Conservation (phyloP, 1,284 basidiomycete species). For the Pholiota adiposa region DNA sequence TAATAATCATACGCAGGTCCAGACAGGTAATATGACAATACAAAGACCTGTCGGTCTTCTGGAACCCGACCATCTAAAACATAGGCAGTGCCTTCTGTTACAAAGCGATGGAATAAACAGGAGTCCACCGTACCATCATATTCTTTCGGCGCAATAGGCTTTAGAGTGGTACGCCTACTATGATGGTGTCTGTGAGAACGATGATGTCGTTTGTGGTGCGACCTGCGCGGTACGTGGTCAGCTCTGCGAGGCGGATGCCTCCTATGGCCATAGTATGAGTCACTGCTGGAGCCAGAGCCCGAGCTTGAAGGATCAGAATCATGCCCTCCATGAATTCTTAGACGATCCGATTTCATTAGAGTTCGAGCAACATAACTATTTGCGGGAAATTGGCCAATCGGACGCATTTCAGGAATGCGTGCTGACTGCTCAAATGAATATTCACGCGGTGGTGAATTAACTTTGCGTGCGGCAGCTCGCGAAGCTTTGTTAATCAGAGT, state of each 20-base stretch:
- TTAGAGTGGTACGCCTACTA: slow-evolving; percentile 1
- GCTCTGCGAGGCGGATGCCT: background rate
- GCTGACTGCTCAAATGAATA: background rate
- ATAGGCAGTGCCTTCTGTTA: slow-evolving; percentile 34
- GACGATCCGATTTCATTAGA: background rate
- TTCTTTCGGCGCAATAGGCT: slow-evolving; percentile 30
- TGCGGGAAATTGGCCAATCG: background rate
- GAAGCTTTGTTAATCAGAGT: no score
- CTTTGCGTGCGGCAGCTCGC: no score
- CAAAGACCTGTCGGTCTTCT: slow-evolving; percentile 24
- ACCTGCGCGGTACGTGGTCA: background rate
- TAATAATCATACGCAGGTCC: slow-evolving; percentile 46
- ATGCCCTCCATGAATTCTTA: background rate
- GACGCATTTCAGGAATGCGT: background rate
- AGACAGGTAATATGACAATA: slow-evolving; percentile 32
- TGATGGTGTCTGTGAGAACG: background rate
- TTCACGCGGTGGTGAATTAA: background rate
- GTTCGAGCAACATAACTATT: background rate
- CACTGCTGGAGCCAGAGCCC: background rate
- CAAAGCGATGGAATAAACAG: slow-evolving; percentile 30
- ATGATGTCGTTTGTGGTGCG: background rate
- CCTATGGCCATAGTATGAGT: background rate
- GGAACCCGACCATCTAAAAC: slow-evolving; percentile 29
- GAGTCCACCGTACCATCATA: slow-evolving; percentile 35
- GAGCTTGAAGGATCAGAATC: background rate